Evolutionary conservation across 805 yeast genomes (phyloP).

Genomic region (Metschnikowia dekortorum): DNA sequence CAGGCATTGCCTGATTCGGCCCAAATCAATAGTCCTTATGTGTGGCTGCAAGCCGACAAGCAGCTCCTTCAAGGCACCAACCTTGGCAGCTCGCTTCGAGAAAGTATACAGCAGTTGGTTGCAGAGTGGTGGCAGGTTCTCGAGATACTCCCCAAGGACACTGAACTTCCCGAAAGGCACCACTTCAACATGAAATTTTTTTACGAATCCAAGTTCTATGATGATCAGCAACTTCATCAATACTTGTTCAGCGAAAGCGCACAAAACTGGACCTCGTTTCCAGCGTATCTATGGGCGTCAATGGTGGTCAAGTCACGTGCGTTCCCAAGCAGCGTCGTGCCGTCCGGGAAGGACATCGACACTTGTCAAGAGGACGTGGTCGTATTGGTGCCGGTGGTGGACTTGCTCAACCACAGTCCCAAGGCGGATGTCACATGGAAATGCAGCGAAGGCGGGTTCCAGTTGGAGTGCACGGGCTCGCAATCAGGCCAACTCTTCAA

Average conservation of each 20-base stretch:
- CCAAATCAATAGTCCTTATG: constrained; percentile 56
- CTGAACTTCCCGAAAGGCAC: constrained; percentile 31
- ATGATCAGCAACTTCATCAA: constrained; percentile 31
- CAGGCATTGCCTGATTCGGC: constrained; percentile 32
- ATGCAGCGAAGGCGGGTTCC: constrained; percentile 20
- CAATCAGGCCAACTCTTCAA: constrained; percentile 49
- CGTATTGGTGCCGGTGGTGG: constrained; percentile 74
- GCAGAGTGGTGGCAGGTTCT: constrained; percentile 58
- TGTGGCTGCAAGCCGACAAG: constrained; percentile 56
- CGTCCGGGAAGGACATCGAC: constrained; percentile 19
- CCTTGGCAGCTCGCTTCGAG: constrained; percentile 50
- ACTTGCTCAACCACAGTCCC: constrained; percentile 71
- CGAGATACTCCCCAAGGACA: constrained; percentile 26
- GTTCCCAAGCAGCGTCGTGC: constrained; percentile 67
- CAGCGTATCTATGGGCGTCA: constrained; percentile 72
- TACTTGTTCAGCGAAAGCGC: constrained; percentile 18
- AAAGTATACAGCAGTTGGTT: constrained; percentile 41
- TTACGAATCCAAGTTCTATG: constrained; percentile 39
- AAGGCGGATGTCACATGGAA: constrained; percentile 63
- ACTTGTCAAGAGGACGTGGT: constrained; percentile 42
- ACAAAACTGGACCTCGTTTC: constrained; percentile 58
- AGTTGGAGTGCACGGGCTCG: constrained; percentile 15
- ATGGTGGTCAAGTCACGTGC: constrained; percentile 71
- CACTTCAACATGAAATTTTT: constrained; percentile 40
- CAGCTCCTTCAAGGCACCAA: constrained; percentile 63